These are phyloP conservation scores for Rhamnella rubrinervis DNA, from an alignment of 331 rosid genomes.

Conservation along the genomic window DNA sequence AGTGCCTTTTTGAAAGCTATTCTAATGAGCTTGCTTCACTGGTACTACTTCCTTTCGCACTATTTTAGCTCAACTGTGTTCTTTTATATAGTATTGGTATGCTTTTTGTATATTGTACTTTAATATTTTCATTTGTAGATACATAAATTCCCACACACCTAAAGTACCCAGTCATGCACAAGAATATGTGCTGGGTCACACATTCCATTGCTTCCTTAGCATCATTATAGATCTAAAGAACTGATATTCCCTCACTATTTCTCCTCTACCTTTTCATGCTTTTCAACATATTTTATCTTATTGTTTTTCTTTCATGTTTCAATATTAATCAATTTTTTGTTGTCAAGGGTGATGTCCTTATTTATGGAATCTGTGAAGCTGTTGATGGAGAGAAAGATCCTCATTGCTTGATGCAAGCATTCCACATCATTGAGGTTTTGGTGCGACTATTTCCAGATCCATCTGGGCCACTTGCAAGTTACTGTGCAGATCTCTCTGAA, in stretches of 20 bases:
- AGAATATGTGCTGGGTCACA: too few species aligned
- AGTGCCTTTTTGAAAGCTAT: constrained; percentile 57
- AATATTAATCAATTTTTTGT: constrained; percentile 24
- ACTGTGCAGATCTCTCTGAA: constrained; percentile 66
- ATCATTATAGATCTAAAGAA: neutral
- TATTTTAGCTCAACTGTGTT: constrained; percentile 29
- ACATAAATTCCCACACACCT: too few species aligned
- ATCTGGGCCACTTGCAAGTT: constrained; percentile 67
- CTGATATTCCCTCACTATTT: neutral
- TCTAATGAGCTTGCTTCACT: constrained; percentile 57
- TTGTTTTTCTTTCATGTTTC: neutral
- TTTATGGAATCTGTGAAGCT: constrained; percentile 79
- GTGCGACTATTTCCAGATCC: constrained; percentile 69
- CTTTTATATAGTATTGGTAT: neutral
- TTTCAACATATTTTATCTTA: neutral
- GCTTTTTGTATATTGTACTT: neutral
- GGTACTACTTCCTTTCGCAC: constrained; percentile 44
- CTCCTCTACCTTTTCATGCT: neutral
- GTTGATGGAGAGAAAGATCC: constrained; percentile 92
- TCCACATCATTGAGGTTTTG: constrained; percentile 61
- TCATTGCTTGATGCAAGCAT: constrained; percentile 70
- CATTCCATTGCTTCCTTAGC: too few species aligned
- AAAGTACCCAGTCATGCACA: too few species aligned
- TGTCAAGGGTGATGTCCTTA: constrained; percentile 71
- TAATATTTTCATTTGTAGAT: neutral